These are phyloP conservation scores for Colletotrichum sp. DNA, from an alignment of 2,329 filamentous ascomycete species.

Conservation along the genomic window DNA sequence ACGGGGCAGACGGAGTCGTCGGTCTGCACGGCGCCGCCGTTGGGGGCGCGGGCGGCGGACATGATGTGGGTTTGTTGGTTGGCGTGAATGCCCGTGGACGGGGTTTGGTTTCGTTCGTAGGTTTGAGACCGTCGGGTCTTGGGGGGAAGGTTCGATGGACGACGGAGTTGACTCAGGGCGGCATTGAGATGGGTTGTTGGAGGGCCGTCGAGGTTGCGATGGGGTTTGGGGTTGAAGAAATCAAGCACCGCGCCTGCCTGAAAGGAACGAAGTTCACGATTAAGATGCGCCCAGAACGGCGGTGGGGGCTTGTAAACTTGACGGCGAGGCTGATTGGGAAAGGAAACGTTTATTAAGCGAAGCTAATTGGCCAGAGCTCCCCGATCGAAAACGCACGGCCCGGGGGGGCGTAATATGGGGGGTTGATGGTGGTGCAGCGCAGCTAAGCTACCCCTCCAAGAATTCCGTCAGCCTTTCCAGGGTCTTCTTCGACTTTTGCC, in stretches of 20 bases:
- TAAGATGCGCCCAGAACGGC: neutral
- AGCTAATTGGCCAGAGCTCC: constrained; percentile 17
- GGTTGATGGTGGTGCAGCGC: neutral
- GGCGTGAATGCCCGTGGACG: neutral
- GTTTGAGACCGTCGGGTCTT: neutral
- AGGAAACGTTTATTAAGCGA: neutral
- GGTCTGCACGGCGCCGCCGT: constrained; percentile 24
- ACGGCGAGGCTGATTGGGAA: neutral
- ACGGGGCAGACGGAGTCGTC: constrained; percentile 85
- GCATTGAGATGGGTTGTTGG: neutral
- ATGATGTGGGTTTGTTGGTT: neutral
- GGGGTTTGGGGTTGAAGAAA: neutral
- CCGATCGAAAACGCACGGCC: neutral
- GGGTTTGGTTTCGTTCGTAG: neutral
- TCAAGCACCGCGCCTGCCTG: neutral
- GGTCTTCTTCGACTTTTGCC: constrained; percentile 25
- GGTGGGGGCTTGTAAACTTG: neutral
- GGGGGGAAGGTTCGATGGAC: neutral
- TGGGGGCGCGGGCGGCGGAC: constrained; percentile 2
- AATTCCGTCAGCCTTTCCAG: constrained; percentile 15
- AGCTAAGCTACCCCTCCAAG: constrained; percentile 26
- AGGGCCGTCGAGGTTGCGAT: neutral
- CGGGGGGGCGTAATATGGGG: neutral
- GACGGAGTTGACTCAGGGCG: neutral
- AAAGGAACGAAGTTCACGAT: neutral